Base-by-base conservation (phyloP, 805 yeast genomes). In the Yarrowia divulgata region DNA sequence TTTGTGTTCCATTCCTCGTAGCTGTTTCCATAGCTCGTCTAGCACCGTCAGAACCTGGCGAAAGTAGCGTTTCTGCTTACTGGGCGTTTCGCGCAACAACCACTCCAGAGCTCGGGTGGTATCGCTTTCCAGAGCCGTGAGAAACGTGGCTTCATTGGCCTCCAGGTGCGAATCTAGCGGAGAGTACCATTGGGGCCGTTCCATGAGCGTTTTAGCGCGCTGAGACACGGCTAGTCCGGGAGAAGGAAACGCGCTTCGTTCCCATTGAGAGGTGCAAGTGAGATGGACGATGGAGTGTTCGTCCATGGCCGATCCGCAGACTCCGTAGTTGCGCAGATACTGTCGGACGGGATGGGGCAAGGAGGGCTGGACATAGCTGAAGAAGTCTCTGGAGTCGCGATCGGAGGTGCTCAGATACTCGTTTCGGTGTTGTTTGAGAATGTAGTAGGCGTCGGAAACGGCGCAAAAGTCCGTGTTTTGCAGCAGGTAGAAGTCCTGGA, bases 211-310 rank as follows among this genome's bases (percentile, higher is more conserved):
- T 29, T 42, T 57, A 57, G 63, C 63, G 16, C 63, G 63, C 7
- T 29, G 39, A 14, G 63, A 57, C 9, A 57, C 63, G 2, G 63
- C 46, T 6, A 57, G 16, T 4, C 63, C 63, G n/a, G 63, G 63
- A 32, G 42, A 40, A 1, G 63, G 63, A 32, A 57, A 40, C 4
- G 63, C 23, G 29, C 23, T 40, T 6, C 63, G 35, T 40, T 57
- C 63, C 63, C 63, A 57, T 13, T 57, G 29, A 9, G 63, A 57
- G 6, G 63, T 57, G 48, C 63, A 57, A 16, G 63, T 57, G 48
- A 57, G 63, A 19, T 57, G 63, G 7, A 57, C 48, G 7, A 57
- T 57, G 48, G 63, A 29, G 29, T 57, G 63, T 16, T 57, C 48
- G 23, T 57, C 29, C 48, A 42, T 42, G 12, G 48, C 23, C 1